A percentile compares a stretch with the other conserved stretches of the same genome.
Evolutionary conservation across 306 rosid genomes (phyloP).

Genomic region (Quercus dentata): DNA sequence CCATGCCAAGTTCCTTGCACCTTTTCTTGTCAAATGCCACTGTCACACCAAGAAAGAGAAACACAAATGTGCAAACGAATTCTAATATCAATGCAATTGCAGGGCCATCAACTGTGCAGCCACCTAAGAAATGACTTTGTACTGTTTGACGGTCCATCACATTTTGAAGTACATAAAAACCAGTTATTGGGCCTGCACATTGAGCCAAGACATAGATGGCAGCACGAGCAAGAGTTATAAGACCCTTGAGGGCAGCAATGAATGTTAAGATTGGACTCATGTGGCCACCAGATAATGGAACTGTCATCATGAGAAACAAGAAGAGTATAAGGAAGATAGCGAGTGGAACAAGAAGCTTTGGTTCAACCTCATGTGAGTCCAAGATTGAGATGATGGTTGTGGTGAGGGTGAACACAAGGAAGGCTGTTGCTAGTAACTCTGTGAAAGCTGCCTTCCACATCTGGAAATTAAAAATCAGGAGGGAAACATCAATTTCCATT

Average conservation of each 20-base stretch:
- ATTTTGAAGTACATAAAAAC: conserved; percentile 42
- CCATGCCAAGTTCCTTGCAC: conserved; percentile 49
- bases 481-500: not conserved
- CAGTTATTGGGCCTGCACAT: conserved; percentile 59
- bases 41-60: conserved; percentile 65
- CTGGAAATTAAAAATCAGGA: conserved; percentile 22
- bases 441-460: conserved; percentile 60
- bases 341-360: conserved; percentile 64
- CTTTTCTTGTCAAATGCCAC: conserved; percentile 58
- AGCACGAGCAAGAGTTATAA: conserved; percentile 36
- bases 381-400: conserved; percentile 60
- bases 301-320: conserved; percentile 61
- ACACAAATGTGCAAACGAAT: conserved; percentile 61
- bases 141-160: conserved; percentile 39
- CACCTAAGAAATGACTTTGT: conserved; percentile 51
- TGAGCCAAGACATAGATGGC: conserved; percentile 41
- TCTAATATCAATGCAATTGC: conserved; percentile 29
- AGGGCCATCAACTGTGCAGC: conserved; percentile 41
- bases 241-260: conserved; percentile 50
- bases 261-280: conserved; percentile 61
- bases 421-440: too few species aligned
- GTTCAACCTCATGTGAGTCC: conserved; percentile 43
- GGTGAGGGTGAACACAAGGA: conserved; percentile 20
- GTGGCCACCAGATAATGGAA: conserved; percentile 72
- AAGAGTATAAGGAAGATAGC: conserved; percentile 60